Conservation (phyloP, 768 basidiomycete genomes). For the Boletus barrowsii region DNA sequence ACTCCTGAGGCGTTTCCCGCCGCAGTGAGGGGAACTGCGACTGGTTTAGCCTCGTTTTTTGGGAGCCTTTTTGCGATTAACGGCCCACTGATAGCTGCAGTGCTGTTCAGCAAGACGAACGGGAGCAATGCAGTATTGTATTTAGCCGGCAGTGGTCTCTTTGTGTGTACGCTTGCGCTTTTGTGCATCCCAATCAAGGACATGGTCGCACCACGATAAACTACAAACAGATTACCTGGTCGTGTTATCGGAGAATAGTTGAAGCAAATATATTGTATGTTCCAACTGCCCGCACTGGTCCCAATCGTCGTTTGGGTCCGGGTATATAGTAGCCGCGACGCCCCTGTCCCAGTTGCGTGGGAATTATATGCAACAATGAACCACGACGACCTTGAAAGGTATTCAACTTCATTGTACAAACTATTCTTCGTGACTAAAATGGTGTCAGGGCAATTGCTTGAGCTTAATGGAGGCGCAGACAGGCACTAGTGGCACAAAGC, state of each 20-base stretch:
- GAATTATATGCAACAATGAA: not conserved
- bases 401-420: not conserved
- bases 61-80: constrained; percentile 3
- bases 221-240: not conserved
- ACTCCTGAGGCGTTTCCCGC: constrained; percentile 16
- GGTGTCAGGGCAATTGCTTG: constrained; percentile 46
- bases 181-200: constrained; percentile 6
- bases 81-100: not conserved
- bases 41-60: constrained; percentile 4
- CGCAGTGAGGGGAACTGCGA: constrained; percentile 14
- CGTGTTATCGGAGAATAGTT: no score
- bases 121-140: constrained; percentile 4
- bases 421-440: not conserved
- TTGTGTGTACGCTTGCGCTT: constrained; percentile 3
- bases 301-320: no score
- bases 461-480: constrained; percentile 41
- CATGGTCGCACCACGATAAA: constrained; percentile 9
- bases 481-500: constrained; percentile 7
- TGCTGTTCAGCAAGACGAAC: not conserved
- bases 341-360: no score
- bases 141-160: constrained; percentile 6
- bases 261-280: no score
- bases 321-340: no score
- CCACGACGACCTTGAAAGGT: constrained; percentile 25
- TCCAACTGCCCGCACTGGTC: no score